phyloP scores from a whole-genome alignment of 441 rosid species.

The Biscutella laevigata region DNA sequence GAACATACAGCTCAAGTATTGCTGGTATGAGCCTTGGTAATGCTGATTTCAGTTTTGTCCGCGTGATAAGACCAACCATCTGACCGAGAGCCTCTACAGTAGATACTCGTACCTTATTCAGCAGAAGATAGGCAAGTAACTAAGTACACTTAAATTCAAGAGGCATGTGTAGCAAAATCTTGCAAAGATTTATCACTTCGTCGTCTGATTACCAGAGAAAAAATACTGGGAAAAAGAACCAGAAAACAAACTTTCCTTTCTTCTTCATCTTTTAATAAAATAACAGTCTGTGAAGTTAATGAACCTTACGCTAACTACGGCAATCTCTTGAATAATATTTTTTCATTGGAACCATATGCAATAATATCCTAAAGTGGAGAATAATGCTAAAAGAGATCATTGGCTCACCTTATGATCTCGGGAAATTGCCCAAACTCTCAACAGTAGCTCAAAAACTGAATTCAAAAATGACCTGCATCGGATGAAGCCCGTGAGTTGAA shows the following conservation, averaged over 20 bases:
- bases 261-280: not conserved
- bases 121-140: slow-evolving; percentile 13
- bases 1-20: slow-evolving; percentile 78
- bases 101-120: slow-evolving; percentile 66
- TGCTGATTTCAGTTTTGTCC: slow-evolving; percentile 85
- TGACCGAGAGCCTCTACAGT: slow-evolving; percentile 97
- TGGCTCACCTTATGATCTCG: slow-evolving; percentile 75
- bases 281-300: not conserved
- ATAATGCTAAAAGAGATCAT: slow-evolving; percentile 2
- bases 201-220: slow-evolving; percentile 4
- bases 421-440: slow-evolving; percentile 92
- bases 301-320: slow-evolving; percentile 3
- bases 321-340: slow-evolving; percentile 5
- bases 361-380: not conserved
- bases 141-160: slow-evolving; percentile 6
- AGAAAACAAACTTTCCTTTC: not conserved
- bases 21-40: slow-evolving; percentile 87
- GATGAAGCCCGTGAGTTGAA: slow-evolving; percentile 22
- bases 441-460: slow-evolving; percentile 90
- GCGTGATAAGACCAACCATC: slow-evolving; percentile 84
- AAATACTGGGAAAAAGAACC: not conserved
- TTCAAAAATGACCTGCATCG: slow-evolving; percentile 77
- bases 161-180: slow-evolving; percentile 2
- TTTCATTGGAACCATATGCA: not conserved
- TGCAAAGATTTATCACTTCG: not conserved